These are phyloP conservation scores for Agaricus blazei DNA, from an alignment of 768 basidiomycete species.

Conservation along the genomic window DNA sequence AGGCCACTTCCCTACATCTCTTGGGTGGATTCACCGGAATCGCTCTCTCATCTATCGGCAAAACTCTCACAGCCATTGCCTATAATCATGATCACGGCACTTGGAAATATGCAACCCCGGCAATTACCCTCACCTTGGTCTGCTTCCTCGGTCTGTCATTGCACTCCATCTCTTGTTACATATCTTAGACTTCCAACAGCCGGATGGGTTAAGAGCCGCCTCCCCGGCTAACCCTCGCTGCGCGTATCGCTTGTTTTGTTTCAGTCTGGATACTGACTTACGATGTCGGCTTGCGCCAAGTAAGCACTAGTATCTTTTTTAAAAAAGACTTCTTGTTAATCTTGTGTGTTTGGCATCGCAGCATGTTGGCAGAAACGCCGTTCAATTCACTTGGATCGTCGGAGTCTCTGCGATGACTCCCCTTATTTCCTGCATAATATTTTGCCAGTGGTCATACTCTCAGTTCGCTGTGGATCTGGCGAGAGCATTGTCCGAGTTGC, in stretches of 20 bases:
- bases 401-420: constrained; percentile 31
- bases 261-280: constrained; percentile 40
- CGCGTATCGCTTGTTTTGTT: constrained; percentile 43
- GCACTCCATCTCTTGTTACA: not conserved
- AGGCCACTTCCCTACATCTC: constrained; percentile 37
- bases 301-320: constrained; percentile 15
- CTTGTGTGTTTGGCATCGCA: not conserved
- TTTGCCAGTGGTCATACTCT: constrained; percentile 37
- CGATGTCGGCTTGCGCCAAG: constrained; percentile 25
- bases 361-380: constrained; percentile 21
- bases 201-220: constrained; percentile 33
- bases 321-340: not conserved
- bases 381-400: constrained; percentile 36
- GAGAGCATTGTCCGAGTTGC: constrained; percentile 26
- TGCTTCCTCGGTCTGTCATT: constrained; percentile 29
- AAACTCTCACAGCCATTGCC: constrained; percentile 15
- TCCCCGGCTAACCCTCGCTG: constrained; percentile 37
- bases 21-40: constrained; percentile 36
- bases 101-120: constrained; percentile 30
- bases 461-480: constrained; percentile 37
- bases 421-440: constrained; percentile 28
- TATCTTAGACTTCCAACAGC: constrained; percentile 9
- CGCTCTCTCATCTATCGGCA: constrained; percentile 20
- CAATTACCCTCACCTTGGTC: constrained; percentile 32
- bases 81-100: constrained; percentile 7